Evolutionary conservation across 352 stramenopile genomes (phyloP), one percentile per base, ranked within the genome.

Genomic region (Globisporangium emineosum): DNA sequence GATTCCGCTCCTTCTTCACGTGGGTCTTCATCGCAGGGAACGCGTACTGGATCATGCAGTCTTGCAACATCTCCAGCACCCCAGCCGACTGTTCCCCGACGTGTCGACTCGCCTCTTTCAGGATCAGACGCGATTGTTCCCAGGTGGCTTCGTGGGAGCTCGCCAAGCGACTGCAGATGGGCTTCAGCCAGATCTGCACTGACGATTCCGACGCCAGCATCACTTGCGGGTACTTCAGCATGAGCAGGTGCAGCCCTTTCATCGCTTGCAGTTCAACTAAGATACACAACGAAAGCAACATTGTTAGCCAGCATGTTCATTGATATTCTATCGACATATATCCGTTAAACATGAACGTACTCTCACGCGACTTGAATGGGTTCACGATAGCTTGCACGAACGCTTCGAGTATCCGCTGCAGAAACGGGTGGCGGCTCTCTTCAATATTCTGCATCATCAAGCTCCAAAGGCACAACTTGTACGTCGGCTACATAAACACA

Each of bases 381-480:
- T 90, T 91, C 32, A 89, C 71, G 25, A 90, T 81, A 8, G 83
- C 83, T 43, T 89, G 83, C 9, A 91, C 70, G 58, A 90, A 60
- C 10, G 69, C 76, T 64, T 90, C 83, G n/a, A 90, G 66, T 8
- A 77, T 86, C 19, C 75, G 74, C 15, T 72, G 68, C 10, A 91
- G 61, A 9, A 81, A 76, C 4, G 72, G 73, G 56, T 81, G 79
- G n/a, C 73, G 74, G 42, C 72, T 63, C 8, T 64, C 56, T 47
- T 81, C 67, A 25, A 90, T 70, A 54, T 88, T 87, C 61, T 90
- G 81, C 73, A 79, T 79, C 2, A 70, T 76, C 4, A 92, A 70
- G 49, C 79, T 85, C 77, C 78, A 90, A 7, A 92, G 57, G 72
- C 83, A 81, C 30, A 88, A 45, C 67, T 89, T 89, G 70, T 90